phyloP scores from a whole-genome alignment of 208 protist genomes.

The Phytomonas serpens region DNA sequence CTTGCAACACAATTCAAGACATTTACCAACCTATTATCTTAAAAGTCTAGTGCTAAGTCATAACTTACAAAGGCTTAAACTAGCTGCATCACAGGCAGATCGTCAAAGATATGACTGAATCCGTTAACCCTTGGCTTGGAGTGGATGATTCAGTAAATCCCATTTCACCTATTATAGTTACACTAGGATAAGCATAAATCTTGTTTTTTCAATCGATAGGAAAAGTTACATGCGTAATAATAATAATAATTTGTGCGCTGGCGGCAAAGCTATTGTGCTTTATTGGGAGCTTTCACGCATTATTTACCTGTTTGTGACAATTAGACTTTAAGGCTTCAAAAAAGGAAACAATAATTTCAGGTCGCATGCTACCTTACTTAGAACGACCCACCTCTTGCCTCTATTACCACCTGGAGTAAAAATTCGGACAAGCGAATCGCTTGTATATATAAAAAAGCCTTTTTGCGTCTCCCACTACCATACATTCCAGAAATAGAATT shows the following conservation, averaged over 20 bases:
- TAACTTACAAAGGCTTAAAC: background rate
- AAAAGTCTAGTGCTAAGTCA: constrained; percentile 1
- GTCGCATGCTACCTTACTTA: background rate
- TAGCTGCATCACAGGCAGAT: background rate
- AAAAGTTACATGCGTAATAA: background rate
- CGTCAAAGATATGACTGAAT: background rate
- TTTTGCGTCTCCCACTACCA: background rate
- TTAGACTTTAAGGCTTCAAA: background rate
- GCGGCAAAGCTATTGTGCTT: background rate
- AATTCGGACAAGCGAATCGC: background rate
- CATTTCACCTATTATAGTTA: background rate
- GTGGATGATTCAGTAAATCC: background rate
- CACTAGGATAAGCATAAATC: background rate
- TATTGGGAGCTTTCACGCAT: background rate
- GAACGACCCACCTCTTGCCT: too few relatives aligned
- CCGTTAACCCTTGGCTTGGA: background rate
- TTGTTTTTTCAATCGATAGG: background rate
- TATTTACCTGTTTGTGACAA: background rate
- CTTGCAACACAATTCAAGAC: background rate
- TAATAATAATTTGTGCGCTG: background rate
- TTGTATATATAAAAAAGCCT: background rate
- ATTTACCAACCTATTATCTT: background rate
- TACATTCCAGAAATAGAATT: background rate
- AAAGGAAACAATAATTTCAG: background rate
- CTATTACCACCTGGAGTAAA: too few relatives aligned